These are phyloP conservation scores for Hemileccinum rubropunctum DNA, from an alignment of 768 basidiomycete genomes.

Conservation along the genomic window DNA sequence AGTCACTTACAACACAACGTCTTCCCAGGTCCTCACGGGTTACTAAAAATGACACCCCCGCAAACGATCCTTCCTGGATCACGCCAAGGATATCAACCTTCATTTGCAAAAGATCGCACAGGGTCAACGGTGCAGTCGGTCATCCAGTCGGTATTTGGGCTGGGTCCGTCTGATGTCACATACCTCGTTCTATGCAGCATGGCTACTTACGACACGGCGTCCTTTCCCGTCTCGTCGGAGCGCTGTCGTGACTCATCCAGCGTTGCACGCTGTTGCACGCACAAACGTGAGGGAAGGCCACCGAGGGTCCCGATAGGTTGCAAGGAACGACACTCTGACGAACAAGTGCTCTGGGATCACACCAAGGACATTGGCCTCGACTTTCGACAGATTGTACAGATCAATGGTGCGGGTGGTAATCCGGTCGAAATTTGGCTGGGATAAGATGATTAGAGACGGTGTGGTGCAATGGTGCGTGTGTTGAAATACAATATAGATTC, in stretches of 20 bases:
- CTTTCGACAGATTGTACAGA: constrained; percentile 53
- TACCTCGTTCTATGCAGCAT: constrained; percentile 48
- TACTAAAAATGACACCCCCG: too few relatives aligned
- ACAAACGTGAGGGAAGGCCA: constrained; percentile 22
- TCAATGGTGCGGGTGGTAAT: constrained; percentile 57
- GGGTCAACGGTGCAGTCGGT: too few relatives aligned
- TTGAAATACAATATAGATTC: too few relatives aligned
- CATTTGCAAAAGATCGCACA: too few relatives aligned
- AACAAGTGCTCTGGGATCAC: constrained; percentile 73
- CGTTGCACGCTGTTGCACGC: constrained; percentile 10
- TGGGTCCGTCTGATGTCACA: background rate
- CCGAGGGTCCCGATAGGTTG: constrained; percentile 72
- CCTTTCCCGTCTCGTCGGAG: constrained; percentile 75
- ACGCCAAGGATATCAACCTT: too few relatives aligned
- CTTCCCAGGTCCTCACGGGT: too few relatives aligned
- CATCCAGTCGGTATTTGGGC: too few relatives aligned
- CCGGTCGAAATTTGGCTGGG: constrained; percentile 75
- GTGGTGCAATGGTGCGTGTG: background rate
- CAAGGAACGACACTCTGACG: constrained; percentile 79
- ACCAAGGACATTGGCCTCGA: constrained; percentile 47
- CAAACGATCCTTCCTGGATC: too few relatives aligned
- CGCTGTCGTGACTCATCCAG: constrained; percentile 51
- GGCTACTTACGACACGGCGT: constrained; percentile 87
- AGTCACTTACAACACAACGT: too few relatives aligned
- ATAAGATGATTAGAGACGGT: constrained; percentile 19